Evolutionary conservation across 2,329 filamentous ascomycete species (phyloP), one percentile per base, ranked within the genome.

Genomic region (Alternaria dauci): DNA sequence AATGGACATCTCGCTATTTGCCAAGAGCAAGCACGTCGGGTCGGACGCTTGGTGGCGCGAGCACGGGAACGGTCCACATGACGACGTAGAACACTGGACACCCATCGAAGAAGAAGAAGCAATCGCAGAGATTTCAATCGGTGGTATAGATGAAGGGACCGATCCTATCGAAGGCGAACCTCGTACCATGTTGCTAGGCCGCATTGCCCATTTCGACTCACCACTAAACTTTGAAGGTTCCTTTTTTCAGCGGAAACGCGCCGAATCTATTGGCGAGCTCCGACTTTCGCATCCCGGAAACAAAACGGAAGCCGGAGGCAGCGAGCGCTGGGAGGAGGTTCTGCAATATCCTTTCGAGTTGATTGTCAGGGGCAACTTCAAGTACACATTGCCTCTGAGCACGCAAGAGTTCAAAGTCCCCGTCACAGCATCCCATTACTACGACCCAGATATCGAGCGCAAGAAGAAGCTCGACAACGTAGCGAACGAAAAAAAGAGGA

Each of bases 331-430:
- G 95, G 93, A 96, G 76, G 87, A 89, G 61, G 94, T 98, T 47
- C 84, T 97, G 52, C 88, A 96, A 66, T 91, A 97, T 77, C 92
- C 94, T 44, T 99, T 98, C 70, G 93, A 97, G 68, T 85, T 99
- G 50, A 94, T 98, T 62, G 87, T 99, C 42, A 90, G 95, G 70
- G 95, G 95, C 23, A 91, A 95, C 14, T 84, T 99, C 68, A 93
- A 94, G 74, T 99, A 99, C 73, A 84, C 87, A 63, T 79, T 89
- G 4, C 87, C 88, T 8, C 79, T 90, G 55, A 86, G 82, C 61
- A 86, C 85, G 4, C 80, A 82, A 16, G 80, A 81, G 42, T 81
- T 84, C 68, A 86, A 82, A n/a, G 84, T 84, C 71, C 82, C 73
- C 67, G 78, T 86, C 32, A 80, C 76, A 14, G 80, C 78, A 11